phyloP scores from a whole-genome alignment of 176 grass and related monocot genomes.

The Avena eriantha region DNA sequence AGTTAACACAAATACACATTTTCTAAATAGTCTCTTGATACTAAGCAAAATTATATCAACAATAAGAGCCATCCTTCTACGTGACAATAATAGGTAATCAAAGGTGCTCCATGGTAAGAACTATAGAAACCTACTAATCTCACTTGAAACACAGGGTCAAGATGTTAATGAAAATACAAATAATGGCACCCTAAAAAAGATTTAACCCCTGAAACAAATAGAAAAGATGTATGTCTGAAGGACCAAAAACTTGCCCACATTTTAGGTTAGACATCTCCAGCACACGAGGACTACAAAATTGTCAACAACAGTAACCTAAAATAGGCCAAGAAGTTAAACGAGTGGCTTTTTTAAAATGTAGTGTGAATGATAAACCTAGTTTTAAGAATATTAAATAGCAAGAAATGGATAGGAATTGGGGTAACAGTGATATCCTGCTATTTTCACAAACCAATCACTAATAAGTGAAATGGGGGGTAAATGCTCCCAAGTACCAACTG shows the following conservation, averaged over 20 bases:
- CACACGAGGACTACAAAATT: neutral
- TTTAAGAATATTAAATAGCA: neutral
- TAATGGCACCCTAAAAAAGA: neutral
- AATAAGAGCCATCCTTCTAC: neutral
- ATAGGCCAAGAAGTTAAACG: neutral
- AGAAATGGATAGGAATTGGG: neutral
- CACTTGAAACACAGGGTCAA: slow-evolving; percentile 18
- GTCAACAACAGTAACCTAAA: slow-evolving; percentile 4
- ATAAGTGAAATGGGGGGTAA: neutral
- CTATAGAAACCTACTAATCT: neutral
- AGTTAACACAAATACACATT: neutral
- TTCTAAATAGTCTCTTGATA: neutral
- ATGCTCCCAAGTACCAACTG: neutral
- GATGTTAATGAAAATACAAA: neutral
- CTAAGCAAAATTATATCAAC: neutral
- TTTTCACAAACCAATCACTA: neutral
- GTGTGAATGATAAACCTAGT: neutral
- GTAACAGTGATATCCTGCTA: neutral
- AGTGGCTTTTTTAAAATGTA: neutral
- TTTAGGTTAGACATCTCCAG: neutral
- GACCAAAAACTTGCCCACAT: neutral
- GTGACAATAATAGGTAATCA: neutral
- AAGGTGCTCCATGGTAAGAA: slow-evolving; percentile 15
- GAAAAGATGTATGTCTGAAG: neutral
- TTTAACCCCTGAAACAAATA: neutral